Evolutionary conservation across 164 flowering plant species (phyloP), one percentile per base, ranked within the genome.

Genomic region (Santalum album): DNA sequence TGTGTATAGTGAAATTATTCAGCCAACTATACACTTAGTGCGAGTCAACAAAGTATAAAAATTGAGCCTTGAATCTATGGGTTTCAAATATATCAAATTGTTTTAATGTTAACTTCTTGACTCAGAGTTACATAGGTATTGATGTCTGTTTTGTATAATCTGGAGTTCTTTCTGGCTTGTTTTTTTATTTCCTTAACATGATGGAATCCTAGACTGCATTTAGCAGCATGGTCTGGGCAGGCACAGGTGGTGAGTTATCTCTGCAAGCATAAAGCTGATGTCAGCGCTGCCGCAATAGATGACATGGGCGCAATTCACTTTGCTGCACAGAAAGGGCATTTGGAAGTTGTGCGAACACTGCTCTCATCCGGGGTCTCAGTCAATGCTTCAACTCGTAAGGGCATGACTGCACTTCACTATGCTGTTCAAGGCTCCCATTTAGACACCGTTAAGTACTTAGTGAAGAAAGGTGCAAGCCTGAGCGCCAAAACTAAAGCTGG

Each of bases 231-330:
- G 94, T 62, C 99, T 49, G 96, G 96, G 36, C 84, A 89, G 32
- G 56, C 81, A 27, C 76, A 86, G 67, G 84, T 82, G 32, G 91
- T 85, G 57, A 69, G 53, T 48, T 81, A 72, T 64, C 85, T 89
- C 25, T 89, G 96, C 82, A 79, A 82, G 69, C 64, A 84, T 65
- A 86, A 80, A 68, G 99, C 96, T 51, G 99, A 92, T 72, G 83
- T 77, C 23, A 87, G 94, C 53, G 96, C 99, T 48, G 89, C 94
- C 21, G 96, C 99, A 40, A 82, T 88, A 80, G 99, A 92, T 61
- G 96, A 92, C 69, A 89, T 89, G 99, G 87, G 84, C 24, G 96
- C 96, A 23, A 75, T 92, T 63, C 99, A 92, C 72, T 92, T 89
- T 71, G 99, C 96, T 49, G 75, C 91, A 34, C 96, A 89, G 61